phyloP scores from a whole-genome alignment of 768 basidiomycete species.

The Boletus sp. region DNA sequence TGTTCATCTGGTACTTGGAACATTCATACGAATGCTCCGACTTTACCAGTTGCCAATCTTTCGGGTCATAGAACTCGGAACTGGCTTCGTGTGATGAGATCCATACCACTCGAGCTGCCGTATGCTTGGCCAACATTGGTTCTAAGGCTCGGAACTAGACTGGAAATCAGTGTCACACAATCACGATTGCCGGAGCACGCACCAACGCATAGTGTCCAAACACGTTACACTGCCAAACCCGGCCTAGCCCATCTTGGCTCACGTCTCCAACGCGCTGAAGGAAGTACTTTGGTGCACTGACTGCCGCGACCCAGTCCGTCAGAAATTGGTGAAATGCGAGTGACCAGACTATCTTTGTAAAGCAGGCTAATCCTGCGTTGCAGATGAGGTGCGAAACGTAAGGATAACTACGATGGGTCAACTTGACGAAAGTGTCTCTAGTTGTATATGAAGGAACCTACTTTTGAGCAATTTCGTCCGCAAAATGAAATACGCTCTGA shows the following conservation, averaged over 20 bases:
- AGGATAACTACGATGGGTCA: conserved; percentile 50
- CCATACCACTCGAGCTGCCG: conserved; percentile 65
- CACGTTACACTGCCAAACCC: conserved; percentile 82
- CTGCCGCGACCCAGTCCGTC: conserved; percentile 39
- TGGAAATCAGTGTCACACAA: conserved; percentile 2
- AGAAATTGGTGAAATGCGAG: conserved; percentile 46
- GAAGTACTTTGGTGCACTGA: conserved; percentile 57
- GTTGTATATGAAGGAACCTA: conserved; percentile 31
- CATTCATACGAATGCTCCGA: conserved; percentile 63
- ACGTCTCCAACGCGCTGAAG: conserved; percentile 55
- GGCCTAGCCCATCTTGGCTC: conserved; percentile 69
- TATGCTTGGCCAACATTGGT: conserved; percentile 46
- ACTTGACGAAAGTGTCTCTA: not conserved
- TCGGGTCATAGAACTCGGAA: conserved; percentile 49
- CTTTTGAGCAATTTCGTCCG: conserved; percentile 50
- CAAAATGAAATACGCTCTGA: conserved; percentile 59
- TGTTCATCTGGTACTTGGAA: conserved; percentile 75
- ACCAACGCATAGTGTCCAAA: conserved; percentile 81
- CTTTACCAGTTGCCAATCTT: conserved; percentile 70
- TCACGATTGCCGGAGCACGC: conserved; percentile 26
- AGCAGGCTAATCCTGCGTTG: conserved; percentile 73
- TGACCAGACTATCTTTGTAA: conserved; percentile 51
- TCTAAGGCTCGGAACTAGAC: conserved; percentile 62
- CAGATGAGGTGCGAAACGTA: conserved; percentile 79
- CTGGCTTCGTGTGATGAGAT: conserved; percentile 68